phyloP scores from a whole-genome alignment of 148 eudicot genomes.

The Arctostaphylos glauca region DNA sequence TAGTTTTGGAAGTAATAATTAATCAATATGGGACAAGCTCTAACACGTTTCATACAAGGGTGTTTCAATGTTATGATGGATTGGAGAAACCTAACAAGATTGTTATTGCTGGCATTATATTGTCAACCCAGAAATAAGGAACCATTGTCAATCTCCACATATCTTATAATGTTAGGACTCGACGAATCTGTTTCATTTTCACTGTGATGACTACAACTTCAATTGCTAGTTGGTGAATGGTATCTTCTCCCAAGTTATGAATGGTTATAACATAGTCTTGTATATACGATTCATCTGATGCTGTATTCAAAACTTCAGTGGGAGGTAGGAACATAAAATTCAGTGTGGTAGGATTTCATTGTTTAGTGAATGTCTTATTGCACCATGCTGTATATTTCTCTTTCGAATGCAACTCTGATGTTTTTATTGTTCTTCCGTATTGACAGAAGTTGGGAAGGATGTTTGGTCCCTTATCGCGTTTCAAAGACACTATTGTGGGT shows the following conservation, averaged over 20 bases:
- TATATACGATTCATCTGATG: neutral
- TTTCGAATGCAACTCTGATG: neutral
- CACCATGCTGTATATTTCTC: neutral
- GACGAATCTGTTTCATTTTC: neutral
- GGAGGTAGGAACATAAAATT: neutral
- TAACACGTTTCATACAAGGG: neutral
- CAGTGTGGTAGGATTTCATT: neutral
- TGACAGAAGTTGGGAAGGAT: conserved; percentile 42
- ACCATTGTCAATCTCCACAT: neutral
- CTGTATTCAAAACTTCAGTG: neutral
- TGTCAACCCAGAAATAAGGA: neutral
- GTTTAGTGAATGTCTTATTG: neutral
- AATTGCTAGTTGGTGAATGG: neutral
- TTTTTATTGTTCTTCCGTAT: neutral
- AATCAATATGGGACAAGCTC: no score
- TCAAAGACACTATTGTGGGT: conserved; percentile 52
- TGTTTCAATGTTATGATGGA: neutral
- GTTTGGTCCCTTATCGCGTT: conserved; percentile 48
- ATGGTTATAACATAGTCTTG: neutral
- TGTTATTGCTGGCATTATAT: neutral
- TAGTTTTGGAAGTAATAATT: no score
- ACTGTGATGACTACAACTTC: neutral
- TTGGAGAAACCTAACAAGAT: neutral
- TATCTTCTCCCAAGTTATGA: neutral
- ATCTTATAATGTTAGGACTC: neutral